These are phyloP conservation scores for Beauveria medogensis DNA, from an alignment of 2,329 filamentous ascomycete genomes.

Conservation along the genomic window DNA sequence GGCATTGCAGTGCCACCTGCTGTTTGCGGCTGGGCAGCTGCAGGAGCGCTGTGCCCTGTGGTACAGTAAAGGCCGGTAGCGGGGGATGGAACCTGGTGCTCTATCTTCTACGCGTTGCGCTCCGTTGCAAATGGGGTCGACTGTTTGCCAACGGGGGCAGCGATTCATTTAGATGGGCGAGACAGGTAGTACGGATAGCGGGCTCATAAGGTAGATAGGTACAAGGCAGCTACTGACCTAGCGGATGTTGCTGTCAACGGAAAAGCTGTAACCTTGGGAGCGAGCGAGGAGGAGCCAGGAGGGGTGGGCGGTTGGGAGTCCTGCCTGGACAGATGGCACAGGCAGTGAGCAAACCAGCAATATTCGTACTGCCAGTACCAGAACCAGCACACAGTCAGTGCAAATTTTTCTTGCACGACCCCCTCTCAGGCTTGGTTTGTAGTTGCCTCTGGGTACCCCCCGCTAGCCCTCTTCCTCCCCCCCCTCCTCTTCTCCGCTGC, in stretches of 20 bases:
- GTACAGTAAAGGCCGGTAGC: neutral
- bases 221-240: neutral
- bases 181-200: neutral
- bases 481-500: too few species aligned
- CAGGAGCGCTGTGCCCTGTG: neutral
- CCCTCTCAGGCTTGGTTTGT: neutral
- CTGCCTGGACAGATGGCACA: too few species aligned
- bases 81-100: neutral
- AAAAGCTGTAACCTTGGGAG: neutral
- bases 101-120: neutral
- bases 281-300: neutral
- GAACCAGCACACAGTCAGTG: neutral
- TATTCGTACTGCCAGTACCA: too few species aligned
- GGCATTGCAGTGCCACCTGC: constrained; percentile 1
- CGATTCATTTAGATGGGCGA: neutral
- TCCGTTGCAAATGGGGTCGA: neutral
- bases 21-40: constrained; percentile 4
- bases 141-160: neutral
- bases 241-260: too few species aligned
- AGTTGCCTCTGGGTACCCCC: too few species aligned
- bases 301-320: neutral
- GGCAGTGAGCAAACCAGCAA: too few species aligned
- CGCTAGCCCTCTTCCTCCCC: neutral
- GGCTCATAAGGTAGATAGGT: neutral
- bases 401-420: neutral